Evolutionary conservation across 768 basidiomycete genomes (phyloP), one percentile per base, ranked within the genome.

Genomic region (Psilocybe cyanescens): DNA sequence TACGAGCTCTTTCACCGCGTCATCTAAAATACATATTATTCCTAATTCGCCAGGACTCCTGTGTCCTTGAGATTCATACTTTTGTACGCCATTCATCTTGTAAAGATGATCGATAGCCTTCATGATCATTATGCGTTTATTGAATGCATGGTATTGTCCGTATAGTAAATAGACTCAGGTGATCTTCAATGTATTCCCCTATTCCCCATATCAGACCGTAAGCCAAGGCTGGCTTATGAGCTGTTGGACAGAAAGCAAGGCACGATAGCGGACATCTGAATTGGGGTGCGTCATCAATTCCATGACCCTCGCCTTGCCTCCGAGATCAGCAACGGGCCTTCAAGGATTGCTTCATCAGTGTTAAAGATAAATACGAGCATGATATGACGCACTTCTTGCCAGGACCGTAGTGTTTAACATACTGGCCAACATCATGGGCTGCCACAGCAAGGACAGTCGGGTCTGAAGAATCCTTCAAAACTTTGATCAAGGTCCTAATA

Each of bases 181-280:
- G 46, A n/a, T 44, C 8, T n/a, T 6, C n/a, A 8, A n/a, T 49
- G 47, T 49, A 49, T 49, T n/a, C 57, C 7, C 30, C 30, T 29
- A 16, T 24, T 24, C 41, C 17, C 30, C 17, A 19, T 35, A n/a
- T 67, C 53, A 88, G 41, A 79, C 83, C 19, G 82, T 76, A 47
- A 85, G 74, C 93, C 93, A 95, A 8, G 93, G 89, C 67, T 96
- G 94, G 72, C 94, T 95, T 69, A 97, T 91, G 33, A 97, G 86
- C 57, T 90, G 86, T 72, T 98, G 95, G 8, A 96, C 95, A 4
- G 93, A 90, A 39, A 98, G 79, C 39, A 99, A 79, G 2, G 95
- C 95, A 59, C 90, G 89, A 81, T 99, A 99, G 66, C 94, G 86
- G 57, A 98, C 95, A 68, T 99, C 92, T 19, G 91, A 79, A 72